A percentile compares a stretch with the other conserved stretches of the same genome.
These are phyloP conservation scores for Magnusiomyces paraingens DNA, from an alignment of 1,139 yeast species.

Conservation along the genomic window DNA sequence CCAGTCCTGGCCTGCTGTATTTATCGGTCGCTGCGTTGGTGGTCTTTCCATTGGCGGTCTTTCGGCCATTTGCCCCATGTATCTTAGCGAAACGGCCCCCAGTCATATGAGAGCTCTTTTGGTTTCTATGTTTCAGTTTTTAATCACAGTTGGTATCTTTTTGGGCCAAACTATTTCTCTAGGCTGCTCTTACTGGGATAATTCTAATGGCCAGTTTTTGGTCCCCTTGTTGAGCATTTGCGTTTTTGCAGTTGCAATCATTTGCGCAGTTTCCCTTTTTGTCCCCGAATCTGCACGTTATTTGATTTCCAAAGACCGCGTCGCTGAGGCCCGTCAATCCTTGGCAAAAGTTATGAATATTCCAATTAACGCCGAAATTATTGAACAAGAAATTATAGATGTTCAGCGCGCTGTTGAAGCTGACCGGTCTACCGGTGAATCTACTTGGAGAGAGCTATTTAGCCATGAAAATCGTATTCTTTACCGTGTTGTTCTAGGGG, in stretches of 20 bases:
- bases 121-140: slow-evolving; percentile 62
- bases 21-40: slow-evolving; percentile 44
- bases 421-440: slow-evolving; percentile 57
- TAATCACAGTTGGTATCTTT: slow-evolving; percentile 63
- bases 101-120: slow-evolving; percentile 60
- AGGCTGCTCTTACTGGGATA: slow-evolving; percentile 48
- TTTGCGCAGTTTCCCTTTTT: slow-evolving; percentile 21
- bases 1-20: slow-evolving; percentile 35
- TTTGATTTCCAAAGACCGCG: slow-evolving; percentile 46
- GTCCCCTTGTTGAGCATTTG: slow-evolving; percentile 47
- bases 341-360: slow-evolving; percentile 59
- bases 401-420: slow-evolving; percentile 59
- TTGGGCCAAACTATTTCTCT: slow-evolving; percentile 62
- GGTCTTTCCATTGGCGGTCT: slow-evolving; percentile 65
- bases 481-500: slow-evolving; percentile 59
- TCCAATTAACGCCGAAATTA: slow-evolving; percentile 52
- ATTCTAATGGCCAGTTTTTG: slow-evolving; percentile 52
- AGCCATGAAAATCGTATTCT: slow-evolving; percentile 62
- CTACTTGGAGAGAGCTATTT: slow-evolving; percentile 61
- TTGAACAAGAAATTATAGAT: slow-evolving; percentile 51
- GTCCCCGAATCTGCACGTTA: slow-evolving; percentile 76
- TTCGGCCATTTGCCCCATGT: slow-evolving; percentile 59
- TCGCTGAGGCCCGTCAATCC: slow-evolving; percentile 55
- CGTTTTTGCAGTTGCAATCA: slow-evolving; percentile 40
- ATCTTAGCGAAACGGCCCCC: slow-evolving; percentile 68